Evolutionary conservation across 805 yeast genomes (phyloP).

Genomic region (Saturnispora diversa): DNA sequence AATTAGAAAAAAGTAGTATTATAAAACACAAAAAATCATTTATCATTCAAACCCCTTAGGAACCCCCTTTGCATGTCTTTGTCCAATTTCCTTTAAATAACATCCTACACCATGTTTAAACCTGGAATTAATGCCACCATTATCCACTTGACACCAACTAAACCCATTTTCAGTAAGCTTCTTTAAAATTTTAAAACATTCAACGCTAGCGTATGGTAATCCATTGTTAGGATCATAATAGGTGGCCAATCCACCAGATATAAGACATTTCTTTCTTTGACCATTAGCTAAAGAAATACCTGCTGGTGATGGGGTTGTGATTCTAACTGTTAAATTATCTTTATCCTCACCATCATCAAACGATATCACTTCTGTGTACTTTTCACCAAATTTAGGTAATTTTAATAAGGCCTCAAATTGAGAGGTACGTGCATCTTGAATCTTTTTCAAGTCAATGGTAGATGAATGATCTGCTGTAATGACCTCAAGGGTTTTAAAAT

Average conservation of each 20-base stretch:
- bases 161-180: slow-evolving; percentile 48
- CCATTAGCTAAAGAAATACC: slow-evolving; percentile 69
- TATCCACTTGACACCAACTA: slow-evolving; percentile 44
- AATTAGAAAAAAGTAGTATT: too few species aligned
- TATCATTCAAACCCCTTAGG: slow-evolving; percentile 68
- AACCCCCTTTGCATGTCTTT: slow-evolving; percentile 71
- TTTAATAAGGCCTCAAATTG: slow-evolving; percentile 37
- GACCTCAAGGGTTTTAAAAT: slow-evolving; percentile 36
- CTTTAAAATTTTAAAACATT: slow-evolving; percentile 59
- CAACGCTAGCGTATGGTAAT: slow-evolving; percentile 77
- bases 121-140: slow-evolving; percentile 35
- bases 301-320: slow-evolving; percentile 64
- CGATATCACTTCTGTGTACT: slow-evolving; percentile 33
- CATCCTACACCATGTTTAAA: slow-evolving; percentile 33
- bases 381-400: slow-evolving; percentile 60
- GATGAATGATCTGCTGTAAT: slow-evolving; percentile 25
- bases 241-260: slow-evolving; percentile 71
- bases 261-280: slow-evolving; percentile 56
- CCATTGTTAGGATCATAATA: slow-evolving; percentile 87
- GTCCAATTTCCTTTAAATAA: slow-evolving; percentile 33
- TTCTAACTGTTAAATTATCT: slow-evolving; percentile 37
- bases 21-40: too few species aligned
- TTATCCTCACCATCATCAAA: slow-evolving; percentile 38
- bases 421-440: slow-evolving; percentile 20
- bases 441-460: slow-evolving; percentile 22